These are phyloP conservation scores for Trypanosoma brucei DNA, from an alignment of 208 protist species.

Conservation along the genomic window DNA sequence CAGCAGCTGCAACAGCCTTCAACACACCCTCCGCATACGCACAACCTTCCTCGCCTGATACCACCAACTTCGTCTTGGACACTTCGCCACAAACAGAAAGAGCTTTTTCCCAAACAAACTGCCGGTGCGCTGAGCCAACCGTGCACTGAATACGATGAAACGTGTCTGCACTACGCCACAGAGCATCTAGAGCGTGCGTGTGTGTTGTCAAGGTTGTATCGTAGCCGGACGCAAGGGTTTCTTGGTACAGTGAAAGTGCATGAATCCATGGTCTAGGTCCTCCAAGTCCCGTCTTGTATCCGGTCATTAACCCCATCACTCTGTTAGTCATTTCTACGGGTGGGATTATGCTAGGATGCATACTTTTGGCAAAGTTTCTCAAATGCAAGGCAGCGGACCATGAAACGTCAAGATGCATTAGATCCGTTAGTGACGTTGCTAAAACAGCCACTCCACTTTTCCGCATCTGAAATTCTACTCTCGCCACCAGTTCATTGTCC, in stretches of 20 bases:
- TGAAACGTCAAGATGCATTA: slow-evolving; percentile 70
- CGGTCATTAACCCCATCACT: slow-evolving; percentile 73
- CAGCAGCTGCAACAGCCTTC: slow-evolving; percentile 52
- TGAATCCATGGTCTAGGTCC: slow-evolving; percentile 65
- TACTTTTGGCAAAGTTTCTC: slow-evolving; percentile 28
- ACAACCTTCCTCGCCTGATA: slow-evolving; percentile 71
- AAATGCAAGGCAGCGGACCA: slow-evolving; percentile 61
- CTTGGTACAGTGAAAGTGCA: slow-evolving; percentile 57
- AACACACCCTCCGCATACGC: slow-evolving; percentile 69
- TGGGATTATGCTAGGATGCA: slow-evolving; percentile 32
- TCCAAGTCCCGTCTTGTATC: slow-evolving; percentile 55
- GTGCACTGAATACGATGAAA: slow-evolving; percentile 45
- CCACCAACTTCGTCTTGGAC: slow-evolving; percentile 15
- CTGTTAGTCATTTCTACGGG: slow-evolving; percentile 62
- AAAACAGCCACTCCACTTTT: slow-evolving; percentile 30
- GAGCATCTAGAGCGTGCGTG: slow-evolving; percentile 65
- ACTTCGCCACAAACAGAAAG: slow-evolving; percentile 31
- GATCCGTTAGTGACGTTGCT: slow-evolving; percentile 35
- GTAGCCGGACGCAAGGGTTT: slow-evolving; percentile 39
- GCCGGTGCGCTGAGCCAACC: slow-evolving; percentile 20
- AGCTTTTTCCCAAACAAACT: slow-evolving; percentile 28
- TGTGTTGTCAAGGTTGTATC: slow-evolving; percentile 53
- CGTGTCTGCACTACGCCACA: slow-evolving; percentile 69
- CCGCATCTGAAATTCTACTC: slow-evolving; percentile 57
- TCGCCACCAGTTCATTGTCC: slow-evolving; percentile 55